Percentiles rank a stretch among this genome's conserved stretches.
These are phyloP conservation scores for Ramaria sp. DNA, from an alignment of 768 basidiomycete species.

Conservation along the genomic window DNA sequence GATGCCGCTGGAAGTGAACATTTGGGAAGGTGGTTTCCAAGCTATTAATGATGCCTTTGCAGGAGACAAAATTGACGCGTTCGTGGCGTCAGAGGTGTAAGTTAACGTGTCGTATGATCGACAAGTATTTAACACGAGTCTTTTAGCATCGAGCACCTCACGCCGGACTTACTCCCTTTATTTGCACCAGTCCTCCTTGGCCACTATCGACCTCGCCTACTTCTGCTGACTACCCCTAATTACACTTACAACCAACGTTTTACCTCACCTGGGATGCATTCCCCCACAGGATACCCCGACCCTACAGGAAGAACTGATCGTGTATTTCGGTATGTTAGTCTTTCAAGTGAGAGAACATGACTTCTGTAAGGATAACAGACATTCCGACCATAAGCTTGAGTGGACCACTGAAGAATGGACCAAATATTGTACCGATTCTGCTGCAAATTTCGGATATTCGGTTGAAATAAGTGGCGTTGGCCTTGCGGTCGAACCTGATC, in stretches of 20 bases:
- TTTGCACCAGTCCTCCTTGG: conserved; percentile 70
- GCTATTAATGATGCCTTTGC: conserved; percentile 54
- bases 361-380: conserved; percentile 27
- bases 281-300: conserved; percentile 47
- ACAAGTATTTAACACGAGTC: background rate
- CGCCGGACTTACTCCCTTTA: conserved; percentile 40
- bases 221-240: conserved; percentile 78
- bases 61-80: conserved; percentile 48
- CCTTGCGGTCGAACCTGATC: conserved; percentile 44
- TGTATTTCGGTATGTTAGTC: conserved; percentile 31
- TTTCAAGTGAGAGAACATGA: background rate
- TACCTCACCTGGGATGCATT: conserved; percentile 39
- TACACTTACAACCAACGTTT: conserved; percentile 77
- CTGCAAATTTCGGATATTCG: conserved; percentile 61
- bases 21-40: conserved; percentile 73
- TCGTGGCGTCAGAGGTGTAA: conserved; percentile 70
- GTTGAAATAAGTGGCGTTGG: conserved; percentile 55
- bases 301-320: conserved; percentile 67
- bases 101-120: conserved; percentile 18
- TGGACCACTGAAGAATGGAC: conserved; percentile 73
- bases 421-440: conserved; percentile 45
- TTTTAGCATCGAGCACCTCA: conserved; percentile 70
- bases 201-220: conserved; percentile 58
- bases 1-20: conserved; percentile 51
- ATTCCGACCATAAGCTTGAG: conserved; percentile 82